Evolutionary conservation across 2,329 filamentous ascomycete species (phyloP), one percentile per base, ranked within the genome.

Genomic region (Alternaria brassicicola): DNA sequence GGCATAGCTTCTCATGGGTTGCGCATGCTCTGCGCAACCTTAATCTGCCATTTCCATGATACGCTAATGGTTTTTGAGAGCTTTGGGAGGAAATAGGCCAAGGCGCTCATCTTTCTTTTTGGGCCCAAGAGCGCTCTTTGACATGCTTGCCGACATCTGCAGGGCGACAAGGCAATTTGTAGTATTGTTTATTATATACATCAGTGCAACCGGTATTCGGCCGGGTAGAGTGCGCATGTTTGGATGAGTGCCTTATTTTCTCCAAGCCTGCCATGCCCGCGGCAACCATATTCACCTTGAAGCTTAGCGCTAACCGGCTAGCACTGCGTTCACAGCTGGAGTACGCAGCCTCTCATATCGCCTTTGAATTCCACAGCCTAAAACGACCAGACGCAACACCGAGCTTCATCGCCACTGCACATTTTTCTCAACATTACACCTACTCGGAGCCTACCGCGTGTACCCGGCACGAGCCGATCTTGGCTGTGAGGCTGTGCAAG

Each of bases 271-370:
- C 26, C 48, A 23, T 45, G 45, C 39, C 47, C 26, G 9, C 17
- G 28, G 31, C 30, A 52, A 52, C 45, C 47, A 56, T 33, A 26
- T 26, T 5, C 35, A 57, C 17, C 17, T 43, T 25, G 30, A 17
- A 9, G 47, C 33, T 52, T 31, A 43, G 15, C 36, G 30, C 53
- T 38, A 50, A 46, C 53, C 43, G 51, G 49, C 38, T 58, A 58
- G 43, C 28, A 13, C 8, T 26, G 10, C n/a, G 31, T 31, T 33
- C 35, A 31, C 19, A 13, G 25, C 25, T 55, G 50, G 35, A 21
- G 35, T 21, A 55, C 63, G 62, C 62, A 57, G 57, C 64, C 64
- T 47, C 54, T 52, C 33, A 36, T 25, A 30, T 62, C 51, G 56
- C 58, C 58, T 43, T 45, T 26, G 21, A 10, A 46, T 23, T 13